These are phyloP conservation scores for Trametes gibbosa DNA, from an alignment of 768 basidiomycete genomes.

Conservation along the genomic window DNA sequence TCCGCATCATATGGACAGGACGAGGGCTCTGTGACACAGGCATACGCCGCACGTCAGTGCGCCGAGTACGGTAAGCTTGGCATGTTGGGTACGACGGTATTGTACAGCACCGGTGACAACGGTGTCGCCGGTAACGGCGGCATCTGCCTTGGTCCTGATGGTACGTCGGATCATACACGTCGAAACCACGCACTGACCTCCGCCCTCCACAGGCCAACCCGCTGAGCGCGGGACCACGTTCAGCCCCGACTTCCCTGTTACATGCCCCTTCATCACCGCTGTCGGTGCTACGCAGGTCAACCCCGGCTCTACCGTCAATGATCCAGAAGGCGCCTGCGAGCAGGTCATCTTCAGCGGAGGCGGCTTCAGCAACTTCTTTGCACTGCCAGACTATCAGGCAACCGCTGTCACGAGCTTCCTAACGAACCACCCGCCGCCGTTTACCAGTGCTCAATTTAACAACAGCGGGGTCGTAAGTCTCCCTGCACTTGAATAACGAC, in stretches of 20 bases:
- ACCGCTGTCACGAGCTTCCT: constrained; percentile 30
- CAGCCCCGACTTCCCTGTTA: constrained; percentile 42
- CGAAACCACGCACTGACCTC: not conserved
- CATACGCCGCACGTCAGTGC: constrained; percentile 41
- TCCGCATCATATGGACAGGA: constrained; percentile 39
- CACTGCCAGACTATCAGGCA: constrained; percentile 37
- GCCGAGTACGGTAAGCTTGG: constrained; percentile 45
- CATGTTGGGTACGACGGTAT: constrained; percentile 34
- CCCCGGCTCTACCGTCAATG: constrained; percentile 30
- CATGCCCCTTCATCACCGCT: constrained; percentile 40
- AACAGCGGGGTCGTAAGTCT: constrained; percentile 29
- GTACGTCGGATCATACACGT: constrained; percentile 15
- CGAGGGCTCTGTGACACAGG: constrained; percentile 33
- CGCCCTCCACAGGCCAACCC: constrained; percentile 26
- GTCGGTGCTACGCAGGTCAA: constrained; percentile 39
- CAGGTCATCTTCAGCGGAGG: constrained; percentile 37
- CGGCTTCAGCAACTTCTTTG: constrained; percentile 41
- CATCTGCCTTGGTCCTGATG: constrained; percentile 32
- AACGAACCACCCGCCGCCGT: constrained; percentile 34
- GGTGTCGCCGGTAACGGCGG: constrained; percentile 39
- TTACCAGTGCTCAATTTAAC: constrained; percentile 35
- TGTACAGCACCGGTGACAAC: constrained; percentile 43
- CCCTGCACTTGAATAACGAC: no score
- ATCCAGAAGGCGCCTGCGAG: constrained; percentile 38
- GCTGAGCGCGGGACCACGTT: constrained; percentile 31